Percentiles rank a stretch among this genome's conserved stretches.
Conservation (phyloP, 768 basidiomycete genomes). For the Suillus clintonianus region DNA sequence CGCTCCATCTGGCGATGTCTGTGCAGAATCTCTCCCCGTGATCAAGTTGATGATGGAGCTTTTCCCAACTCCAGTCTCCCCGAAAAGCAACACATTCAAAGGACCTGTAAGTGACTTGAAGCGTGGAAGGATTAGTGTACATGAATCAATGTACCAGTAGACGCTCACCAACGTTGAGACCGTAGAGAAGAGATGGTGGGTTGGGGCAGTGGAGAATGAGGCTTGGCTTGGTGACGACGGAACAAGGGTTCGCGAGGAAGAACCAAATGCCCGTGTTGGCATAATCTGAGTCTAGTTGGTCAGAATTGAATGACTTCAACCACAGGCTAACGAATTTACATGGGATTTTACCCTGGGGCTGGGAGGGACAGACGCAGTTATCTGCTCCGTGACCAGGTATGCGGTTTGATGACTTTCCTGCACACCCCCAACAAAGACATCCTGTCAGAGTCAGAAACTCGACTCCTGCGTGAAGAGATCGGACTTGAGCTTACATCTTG, state of each 20-base stretch:
- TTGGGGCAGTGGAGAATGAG: no score
- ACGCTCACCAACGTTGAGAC: neutral
- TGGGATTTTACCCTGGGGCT: neutral
- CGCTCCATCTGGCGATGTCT: slow-evolving; percentile 28
- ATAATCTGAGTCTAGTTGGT: neutral
- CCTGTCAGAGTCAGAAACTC: neutral
- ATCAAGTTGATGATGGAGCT: slow-evolving; percentile 48
- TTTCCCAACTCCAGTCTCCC: slow-evolving; percentile 44
- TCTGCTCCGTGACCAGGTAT: neutral
- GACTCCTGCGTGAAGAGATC: neutral
- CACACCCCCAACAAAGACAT: no score
- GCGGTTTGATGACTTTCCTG: neutral
- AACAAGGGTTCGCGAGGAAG: neutral
- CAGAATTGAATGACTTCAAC: neutral
- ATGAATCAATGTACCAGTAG: neutral
- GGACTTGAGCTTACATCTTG: neutral
- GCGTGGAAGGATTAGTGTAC: neutral
- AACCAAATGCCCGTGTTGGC: fast-evolving
- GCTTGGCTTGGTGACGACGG: neutral
- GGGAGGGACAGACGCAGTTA: neutral
- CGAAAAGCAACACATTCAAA: slow-evolving; percentile 44
- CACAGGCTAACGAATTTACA: neutral
- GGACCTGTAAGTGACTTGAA: neutral
- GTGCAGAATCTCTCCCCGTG: slow-evolving; percentile 27
- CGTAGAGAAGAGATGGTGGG: neutral